Evolutionary conservation across 2,329 filamentous ascomycete species (phyloP), one percentile per base, ranked within the genome.

Genomic region (Orbilia javanica): DNA sequence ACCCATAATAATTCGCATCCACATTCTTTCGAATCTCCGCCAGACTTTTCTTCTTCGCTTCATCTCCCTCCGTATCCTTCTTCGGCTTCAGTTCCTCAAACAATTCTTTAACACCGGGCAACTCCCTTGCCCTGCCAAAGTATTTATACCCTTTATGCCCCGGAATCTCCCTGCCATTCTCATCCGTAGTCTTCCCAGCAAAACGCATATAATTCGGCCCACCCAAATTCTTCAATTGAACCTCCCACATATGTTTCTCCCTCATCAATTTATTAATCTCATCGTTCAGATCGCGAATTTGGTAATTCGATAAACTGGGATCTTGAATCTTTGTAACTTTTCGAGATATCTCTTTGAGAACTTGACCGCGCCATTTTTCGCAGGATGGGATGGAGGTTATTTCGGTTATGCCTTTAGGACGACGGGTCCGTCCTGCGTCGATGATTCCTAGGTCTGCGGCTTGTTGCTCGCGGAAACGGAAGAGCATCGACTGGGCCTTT

Each of bases 401-500:
- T 82, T 93, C 90, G 53, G 93, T 96, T 84, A 98, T 97, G 80
- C 91, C 89, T 85, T 95, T 96, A 65, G 96, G 96, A 1, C 96
- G 93, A 10, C 81, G 93, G 7, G 93, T 92, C 79, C 94, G 93
- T 75, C 93, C 92, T 29, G 92, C 92, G 87, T 98, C 95, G 85
- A 99, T 93, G 85, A 98, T 97, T 83, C 95, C 95, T 57, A 97
- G 89, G 86, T 97, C 94, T 80, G 94, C 93, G 81, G 95, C 95
- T 89, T 98, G 96, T 82, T 95, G 93, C 83, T 97, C 96, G 84
- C 96, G 93, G 88, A 99, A 99, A 88, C 96, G 95, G 87, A 97
- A 99, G 85, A 99, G 95, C 95, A 99, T 99, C 57, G 94, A 97
- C 87, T 99, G 96, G 83, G 96, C 95, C 85, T 98, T 99, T 88